Percentiles rank a stretch among this genome's conserved stretches.
These are phyloP conservation scores for Pestalotiopsis sp. DNA, from an alignment of 2,329 filamentous ascomycete genomes.

Conservation along the genomic window DNA sequence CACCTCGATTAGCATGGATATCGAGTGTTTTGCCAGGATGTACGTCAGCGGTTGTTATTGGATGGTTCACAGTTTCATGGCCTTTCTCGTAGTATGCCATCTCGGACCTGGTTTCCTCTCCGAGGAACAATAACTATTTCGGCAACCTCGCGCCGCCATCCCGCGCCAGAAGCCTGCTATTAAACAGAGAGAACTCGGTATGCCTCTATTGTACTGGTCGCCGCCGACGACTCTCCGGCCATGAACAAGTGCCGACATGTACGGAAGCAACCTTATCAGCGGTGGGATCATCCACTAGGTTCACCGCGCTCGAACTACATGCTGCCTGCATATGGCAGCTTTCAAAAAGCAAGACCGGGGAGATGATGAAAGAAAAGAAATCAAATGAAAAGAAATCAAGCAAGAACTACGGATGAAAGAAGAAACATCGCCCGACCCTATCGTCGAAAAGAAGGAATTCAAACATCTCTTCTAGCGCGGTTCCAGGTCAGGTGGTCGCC, in stretches of 20 bases:
- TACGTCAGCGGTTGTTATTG: too few species aligned
- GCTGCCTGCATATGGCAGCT: not conserved
- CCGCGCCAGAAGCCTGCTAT: not conserved
- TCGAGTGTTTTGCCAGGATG: too few species aligned
- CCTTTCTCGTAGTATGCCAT: not conserved
- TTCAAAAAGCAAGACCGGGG: not conserved
- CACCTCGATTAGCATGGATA: too few species aligned
- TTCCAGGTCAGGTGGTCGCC: not conserved
- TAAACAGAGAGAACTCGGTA: not conserved
- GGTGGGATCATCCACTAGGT: not conserved
- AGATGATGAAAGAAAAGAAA: not conserved
- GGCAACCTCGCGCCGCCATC: not conserved
- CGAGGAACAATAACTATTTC: not conserved
- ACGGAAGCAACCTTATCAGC: not conserved
- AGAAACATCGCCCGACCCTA: not conserved
- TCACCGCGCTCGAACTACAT: not conserved
- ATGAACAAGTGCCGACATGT: not conserved
- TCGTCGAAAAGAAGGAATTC: not conserved
- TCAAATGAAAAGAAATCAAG: not conserved
- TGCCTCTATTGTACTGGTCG: not conserved
- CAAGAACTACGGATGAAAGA: not conserved
- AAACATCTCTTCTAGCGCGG: not conserved
- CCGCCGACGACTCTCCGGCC: not conserved
- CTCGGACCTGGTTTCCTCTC: not conserved
- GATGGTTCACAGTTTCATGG: not conserved